A percentile compares a stretch with the other conserved stretches of the same genome.
These are phyloP conservation scores for Phytomonas sp. DNA, from an alignment of 208 protist species.

Conservation along the genomic window DNA sequence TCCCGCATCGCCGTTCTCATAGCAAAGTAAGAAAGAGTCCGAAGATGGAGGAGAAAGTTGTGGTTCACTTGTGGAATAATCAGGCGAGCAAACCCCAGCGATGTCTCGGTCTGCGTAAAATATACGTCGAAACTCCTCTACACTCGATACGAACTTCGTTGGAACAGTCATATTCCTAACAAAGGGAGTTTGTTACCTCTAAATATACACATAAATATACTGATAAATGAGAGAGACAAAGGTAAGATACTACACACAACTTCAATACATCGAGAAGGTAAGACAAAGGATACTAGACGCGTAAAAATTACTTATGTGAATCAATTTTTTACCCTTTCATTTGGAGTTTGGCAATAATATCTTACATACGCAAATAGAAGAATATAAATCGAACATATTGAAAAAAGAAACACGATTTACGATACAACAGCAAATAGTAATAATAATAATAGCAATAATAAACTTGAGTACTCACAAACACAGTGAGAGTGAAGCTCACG, in stretches of 20 bases:
- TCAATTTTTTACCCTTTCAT: neutral
- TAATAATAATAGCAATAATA: neutral
- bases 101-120: slow-evolving; percentile 14
- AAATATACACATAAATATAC: neutral
- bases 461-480: neutral
- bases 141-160: slow-evolving; percentile 32
- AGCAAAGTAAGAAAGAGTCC: slow-evolving; percentile 61
- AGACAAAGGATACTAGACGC: neutral
- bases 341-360: neutral
- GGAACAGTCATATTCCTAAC: neutral
- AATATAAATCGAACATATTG: neutral
- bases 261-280: no score
- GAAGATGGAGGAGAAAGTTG: neutral
- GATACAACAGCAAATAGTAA: neutral
- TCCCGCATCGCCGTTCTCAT: slow-evolving; percentile 40
- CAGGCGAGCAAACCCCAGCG: neutral
- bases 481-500: neutral
- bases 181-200: neutral
- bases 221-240: neutral
- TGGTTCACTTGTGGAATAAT: neutral
- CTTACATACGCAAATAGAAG: neutral
- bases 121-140: slow-evolving; percentile 38
- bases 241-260: neutral
- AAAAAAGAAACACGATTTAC: neutral
- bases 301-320: neutral